phyloP scores from a whole-genome alignment of 306 rosid species.

The Betula pendula region DNA sequence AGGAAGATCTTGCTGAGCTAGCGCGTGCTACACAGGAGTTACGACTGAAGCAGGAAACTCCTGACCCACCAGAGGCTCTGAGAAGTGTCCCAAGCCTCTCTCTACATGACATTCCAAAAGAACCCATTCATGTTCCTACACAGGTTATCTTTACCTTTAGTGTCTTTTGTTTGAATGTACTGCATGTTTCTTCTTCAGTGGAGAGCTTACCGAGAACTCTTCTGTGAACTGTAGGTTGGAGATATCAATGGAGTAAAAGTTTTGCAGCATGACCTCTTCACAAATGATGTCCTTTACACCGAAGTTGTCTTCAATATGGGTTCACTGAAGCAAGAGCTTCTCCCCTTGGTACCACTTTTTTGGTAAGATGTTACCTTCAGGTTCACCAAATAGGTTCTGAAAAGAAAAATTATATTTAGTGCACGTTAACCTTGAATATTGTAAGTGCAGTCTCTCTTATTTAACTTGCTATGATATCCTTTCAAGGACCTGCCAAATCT shows the following conservation, averaged over 20 bases:
- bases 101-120: conserved; percentile 89
- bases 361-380: conserved; percentile 58
- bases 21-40: conserved; percentile 85
- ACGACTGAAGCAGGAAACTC: conserved; percentile 87
- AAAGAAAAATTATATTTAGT: neutral
- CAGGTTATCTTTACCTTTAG: conserved; percentile 53
- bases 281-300: conserved; percentile 90
- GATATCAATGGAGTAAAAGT: conserved; percentile 82
- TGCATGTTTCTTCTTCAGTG: conserved; percentile 17
- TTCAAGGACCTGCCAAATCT: conserved; percentile 2
- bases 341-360: conserved; percentile 86
- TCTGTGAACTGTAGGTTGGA: conserved; percentile 61
- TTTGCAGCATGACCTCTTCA: conserved; percentile 91
- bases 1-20: conserved; percentile 86
- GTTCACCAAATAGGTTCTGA: neutral
- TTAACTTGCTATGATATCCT: neutral
- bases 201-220: conserved; percentile 21
- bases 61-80: conserved; percentile 95
- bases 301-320: conserved; percentile 88
- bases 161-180: conserved; percentile 13
- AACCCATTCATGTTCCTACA: conserved; percentile 72
- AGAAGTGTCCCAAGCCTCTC: conserved; percentile 92
- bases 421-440: neutral
- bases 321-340: conserved; percentile 85
- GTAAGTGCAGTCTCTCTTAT: too few species aligned